Base-by-base conservation (phyloP, 2,329 filamentous ascomycete genomes). In the Alternaria arbusti region DNA sequence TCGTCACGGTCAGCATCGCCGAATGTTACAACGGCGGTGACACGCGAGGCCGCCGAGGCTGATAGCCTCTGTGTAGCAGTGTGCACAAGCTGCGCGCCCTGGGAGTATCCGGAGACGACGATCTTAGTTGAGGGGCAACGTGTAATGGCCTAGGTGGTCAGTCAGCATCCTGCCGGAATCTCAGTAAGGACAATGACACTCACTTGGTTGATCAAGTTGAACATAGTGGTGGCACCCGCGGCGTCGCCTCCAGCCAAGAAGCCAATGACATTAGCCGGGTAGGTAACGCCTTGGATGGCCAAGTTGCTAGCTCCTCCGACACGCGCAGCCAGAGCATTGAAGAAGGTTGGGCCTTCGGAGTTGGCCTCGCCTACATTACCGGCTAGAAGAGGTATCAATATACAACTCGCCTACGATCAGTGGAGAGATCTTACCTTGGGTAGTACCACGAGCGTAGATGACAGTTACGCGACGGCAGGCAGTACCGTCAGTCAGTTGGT, bases 271-370 rank as follows among this genome's bases (percentile, higher is more conserved):
- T 66, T 66, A 8, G 86, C 86, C 3, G 82, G 70, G 69, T 88
- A 88, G 28, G 82, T 79, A n/a, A 88, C 84, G 54, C 86, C 86
- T 74, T 88, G 86, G n/a, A 86, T 81, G 5, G 82, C 82, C 13
- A 87, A 72, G 52, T 81, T 80, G 54, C 74, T 77, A 9, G 74
- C 66, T 47, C 72, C 78, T 43, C 82, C 84, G 28, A 86, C 71
- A 17, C 74, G 65, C 10, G 70, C 57, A 11, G 78, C 78, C 3
- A 88, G 73, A 6, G 81, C 80, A 28, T 82, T 78, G 73, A 85
- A 84, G 73, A 87, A 83, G 2, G 82, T 79, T 4, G 86, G 86
- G 1, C 73, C 73, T 49, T 71, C 73, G 2, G 86, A 85, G 9
- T 81, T 79, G 6, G 82, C 59, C 46, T 70, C 72, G 15, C 86